These are phyloP conservation scores for Cadophora gregata DNA, from an alignment of 2,329 filamentous ascomycete genomes.

Conservation along the genomic window DNA sequence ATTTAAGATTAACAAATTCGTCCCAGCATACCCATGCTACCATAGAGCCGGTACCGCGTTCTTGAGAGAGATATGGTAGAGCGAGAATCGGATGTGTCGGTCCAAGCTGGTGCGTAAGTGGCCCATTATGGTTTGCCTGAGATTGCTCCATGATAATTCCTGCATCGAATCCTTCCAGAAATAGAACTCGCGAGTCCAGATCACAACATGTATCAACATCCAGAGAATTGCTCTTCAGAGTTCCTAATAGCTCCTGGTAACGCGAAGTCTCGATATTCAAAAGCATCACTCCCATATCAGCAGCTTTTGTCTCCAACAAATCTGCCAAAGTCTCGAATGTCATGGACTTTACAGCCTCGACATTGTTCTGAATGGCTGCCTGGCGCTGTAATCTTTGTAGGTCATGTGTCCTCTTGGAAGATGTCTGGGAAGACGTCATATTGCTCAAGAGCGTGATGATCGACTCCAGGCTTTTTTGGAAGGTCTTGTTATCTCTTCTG, in stretches of 20 bases:
- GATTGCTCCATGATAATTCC: conserved; percentile 38
- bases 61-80: conserved; percentile 29
- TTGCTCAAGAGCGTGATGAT: conserved; percentile 35
- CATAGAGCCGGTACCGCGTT: conserved; percentile 36
- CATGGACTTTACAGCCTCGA: conserved; percentile 38
- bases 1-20: conserved; percentile 42
- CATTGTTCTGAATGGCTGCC: conserved; percentile 38
- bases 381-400: conserved; percentile 40
- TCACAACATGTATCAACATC: conserved; percentile 31
- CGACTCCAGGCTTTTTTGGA: conserved; percentile 28
- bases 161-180: conserved; percentile 35
- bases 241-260: conserved; percentile 30
- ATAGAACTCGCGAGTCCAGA: conserved; percentile 34
- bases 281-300: conserved; percentile 36
- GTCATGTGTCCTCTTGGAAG: conserved; percentile 41
- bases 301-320: conserved; percentile 30
- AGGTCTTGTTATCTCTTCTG: conserved; percentile 26
- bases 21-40: conserved; percentile 43
- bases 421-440: conserved; percentile 41
- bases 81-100: conserved; percentile 30
- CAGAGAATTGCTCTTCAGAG: conserved; percentile 24
- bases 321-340: conserved; percentile 35
- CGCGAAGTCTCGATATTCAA: conserved; percentile 32
- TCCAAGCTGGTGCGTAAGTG: conserved; percentile 26
- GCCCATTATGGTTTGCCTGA: conserved; percentile 30